Evolutionary conservation across 2,329 filamentous ascomycete species (phyloP).

Genomic region (Myriosclerotinia curreyana): DNA sequence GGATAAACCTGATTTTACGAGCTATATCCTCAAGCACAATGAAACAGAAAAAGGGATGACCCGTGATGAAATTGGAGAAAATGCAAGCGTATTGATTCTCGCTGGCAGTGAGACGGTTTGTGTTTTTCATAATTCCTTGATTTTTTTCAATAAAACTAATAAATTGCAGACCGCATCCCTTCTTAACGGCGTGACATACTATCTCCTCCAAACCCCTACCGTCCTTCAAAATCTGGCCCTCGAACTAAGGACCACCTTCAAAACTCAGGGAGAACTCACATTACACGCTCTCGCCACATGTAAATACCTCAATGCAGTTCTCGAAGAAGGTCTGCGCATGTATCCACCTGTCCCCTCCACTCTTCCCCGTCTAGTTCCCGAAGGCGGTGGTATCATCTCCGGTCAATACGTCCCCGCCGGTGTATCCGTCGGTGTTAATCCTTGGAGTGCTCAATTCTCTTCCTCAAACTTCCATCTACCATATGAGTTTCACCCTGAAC

Average conservation of each 20-base stretch:
- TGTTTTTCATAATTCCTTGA: conserved; percentile 23
- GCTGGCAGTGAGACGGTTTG: conserved; percentile 21
- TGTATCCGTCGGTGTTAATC: conserved; percentile 3
- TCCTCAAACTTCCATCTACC: neutral
- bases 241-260: conserved; percentile 45
- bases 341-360: conserved; percentile 23
- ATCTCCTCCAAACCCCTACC: conserved; percentile 52
- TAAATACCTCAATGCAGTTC: conserved; percentile 22
- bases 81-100: conserved; percentile 13
- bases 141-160: conserved; percentile 12
- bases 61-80: conserved; percentile 6
- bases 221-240: conserved; percentile 38
- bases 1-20: conserved; percentile 18
- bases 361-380: neutral
- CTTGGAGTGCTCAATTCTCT: neutral
- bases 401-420: neutral
- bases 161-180: conserved; percentile 39
- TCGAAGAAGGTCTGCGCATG: conserved; percentile 27
- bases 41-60: conserved; percentile 19
- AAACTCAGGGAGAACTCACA: conserved; percentile 27
- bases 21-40: conserved; percentile 19
- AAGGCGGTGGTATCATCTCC: neutral
- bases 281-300: conserved; percentile 23
- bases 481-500: conserved; percentile 9
- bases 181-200: conserved; percentile 38